Evolutionary conservation across 257 asterid species (phyloP).

Genomic region (Mentha longifolia): DNA sequence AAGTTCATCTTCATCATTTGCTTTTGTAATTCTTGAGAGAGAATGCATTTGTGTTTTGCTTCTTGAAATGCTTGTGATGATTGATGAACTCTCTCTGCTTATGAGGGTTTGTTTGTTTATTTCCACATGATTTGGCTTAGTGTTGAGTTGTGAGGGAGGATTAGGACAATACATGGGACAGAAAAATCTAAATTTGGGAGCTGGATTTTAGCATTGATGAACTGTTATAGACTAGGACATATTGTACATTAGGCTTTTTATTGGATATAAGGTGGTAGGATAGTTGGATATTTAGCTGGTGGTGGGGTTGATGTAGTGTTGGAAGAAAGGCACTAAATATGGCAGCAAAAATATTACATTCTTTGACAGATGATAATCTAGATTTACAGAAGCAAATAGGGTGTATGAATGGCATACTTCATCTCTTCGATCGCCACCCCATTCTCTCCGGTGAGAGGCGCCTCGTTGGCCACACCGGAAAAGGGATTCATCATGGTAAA

Average conservation of each 20-base stretch:
- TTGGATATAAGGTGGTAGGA: conserved; percentile 24
- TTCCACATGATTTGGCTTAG: neutral
- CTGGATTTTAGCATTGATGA: conserved; percentile 7
- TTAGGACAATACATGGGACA: neutral
- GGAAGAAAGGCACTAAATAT: conserved; percentile 41
- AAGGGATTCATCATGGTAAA: conserved; percentile 61
- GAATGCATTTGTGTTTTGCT: neutral
- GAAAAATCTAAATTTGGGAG: neutral
- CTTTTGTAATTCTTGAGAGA: neutral
- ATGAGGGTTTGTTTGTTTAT: neutral
- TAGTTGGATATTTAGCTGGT: neutral
- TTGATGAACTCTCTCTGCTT: neutral
- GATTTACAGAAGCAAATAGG: conserved; percentile 93
- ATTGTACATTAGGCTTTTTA: neutral
- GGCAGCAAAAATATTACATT: conserved; percentile 87
- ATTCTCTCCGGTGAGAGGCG: conserved; percentile 58
- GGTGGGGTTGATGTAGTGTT: conserved; percentile 15
- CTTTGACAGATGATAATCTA: conserved; percentile 78
- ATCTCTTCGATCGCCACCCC: conserved; percentile 76
- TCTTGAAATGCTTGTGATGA: conserved; percentile 14
- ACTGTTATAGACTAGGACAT: neutral
- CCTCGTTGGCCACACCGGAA: conserved; percentile 47
- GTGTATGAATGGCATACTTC: conserved; percentile 90
- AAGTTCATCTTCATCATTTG: neutral
- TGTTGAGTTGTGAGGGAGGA: neutral